Percentiles rank a stretch among this genome's conserved stretches.
Conservation (phyloP, 2,329 filamentous ascomycete species). For the Arachnopeziza araneosa region DNA sequence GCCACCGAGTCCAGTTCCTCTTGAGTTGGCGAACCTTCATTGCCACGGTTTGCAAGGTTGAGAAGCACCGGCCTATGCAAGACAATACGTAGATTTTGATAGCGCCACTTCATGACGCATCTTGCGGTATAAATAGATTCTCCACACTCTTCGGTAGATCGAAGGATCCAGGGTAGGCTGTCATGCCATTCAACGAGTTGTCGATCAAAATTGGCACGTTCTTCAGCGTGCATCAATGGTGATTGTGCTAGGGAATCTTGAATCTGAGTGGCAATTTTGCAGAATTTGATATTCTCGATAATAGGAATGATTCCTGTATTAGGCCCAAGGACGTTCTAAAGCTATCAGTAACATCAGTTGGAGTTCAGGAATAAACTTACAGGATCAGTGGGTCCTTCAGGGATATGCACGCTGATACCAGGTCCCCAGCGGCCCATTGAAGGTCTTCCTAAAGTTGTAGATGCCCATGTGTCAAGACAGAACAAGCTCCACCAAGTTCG, state of each 20-base stretch:
- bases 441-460: slow-evolving; percentile 64
- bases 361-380: slow-evolving; percentile 16
- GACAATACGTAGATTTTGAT: slow-evolving; percentile 71
- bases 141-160: slow-evolving; percentile 60
- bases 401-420: slow-evolving; percentile 60
- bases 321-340: slow-evolving; percentile 45
- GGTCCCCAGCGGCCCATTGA: slow-evolving; percentile 63
- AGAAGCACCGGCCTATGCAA: slow-evolving; percentile 69
- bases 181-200: slow-evolving; percentile 70
- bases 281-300: slow-evolving; percentile 73
- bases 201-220: slow-evolving; percentile 60
- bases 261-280: slow-evolving; percentile 71
- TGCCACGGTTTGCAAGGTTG: slow-evolving; percentile 45
- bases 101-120: slow-evolving; percentile 77
- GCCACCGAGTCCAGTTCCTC: slow-evolving; percentile 64
- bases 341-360: slow-evolving; percentile 7
- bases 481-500: slow-evolving; percentile 73
- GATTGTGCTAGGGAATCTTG: slow-evolving; percentile 69
- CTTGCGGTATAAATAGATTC: slow-evolving; percentile 65
- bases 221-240: slow-evolving; percentile 59
- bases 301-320: slow-evolving; percentile 63
- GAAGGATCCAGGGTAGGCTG: slow-evolving; percentile 60
- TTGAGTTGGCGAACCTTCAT: slow-evolving; percentile 33
- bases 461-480: slow-evolving; percentile 69
- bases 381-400: slow-evolving; percentile 37